Evolutionary conservation across 2,329 filamentous ascomycete species (phyloP).

Genomic region (Arthrinium phaeospermum): DNA sequence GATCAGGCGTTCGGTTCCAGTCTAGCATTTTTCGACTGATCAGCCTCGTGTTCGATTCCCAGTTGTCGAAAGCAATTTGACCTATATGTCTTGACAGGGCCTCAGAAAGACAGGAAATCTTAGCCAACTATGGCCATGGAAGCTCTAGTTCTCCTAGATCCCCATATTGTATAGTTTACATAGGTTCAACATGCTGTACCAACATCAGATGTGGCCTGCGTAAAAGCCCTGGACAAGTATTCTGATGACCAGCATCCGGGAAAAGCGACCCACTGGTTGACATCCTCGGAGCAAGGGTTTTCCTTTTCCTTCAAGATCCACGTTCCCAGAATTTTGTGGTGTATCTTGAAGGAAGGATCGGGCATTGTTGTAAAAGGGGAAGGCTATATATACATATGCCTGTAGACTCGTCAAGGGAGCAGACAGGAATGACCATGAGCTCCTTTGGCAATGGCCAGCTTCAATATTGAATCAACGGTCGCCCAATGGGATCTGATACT

Average conservation of each 20-base stretch:
- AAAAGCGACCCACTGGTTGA: no score
- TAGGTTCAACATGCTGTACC: background rate
- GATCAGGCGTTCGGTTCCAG: conserved; percentile 79
- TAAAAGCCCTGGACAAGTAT: background rate
- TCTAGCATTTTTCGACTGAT: conserved; percentile 48
- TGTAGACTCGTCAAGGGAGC: no score
- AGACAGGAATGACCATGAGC: background rate
- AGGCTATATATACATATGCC: no score
- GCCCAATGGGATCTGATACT: background rate
- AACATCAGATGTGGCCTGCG: background rate
- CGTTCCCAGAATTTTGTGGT: no score
- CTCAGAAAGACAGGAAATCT: background rate
- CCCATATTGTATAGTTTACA: background rate
- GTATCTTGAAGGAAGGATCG: no score
- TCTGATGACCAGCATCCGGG: no score
- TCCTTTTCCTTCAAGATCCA: no score
- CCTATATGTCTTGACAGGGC: background rate
- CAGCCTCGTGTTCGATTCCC: background rate
- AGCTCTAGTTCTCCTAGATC: no score
- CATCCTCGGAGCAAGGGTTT: no score
- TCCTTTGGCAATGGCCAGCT: background rate
- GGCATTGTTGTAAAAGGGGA: no score
- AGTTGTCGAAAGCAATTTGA: background rate
- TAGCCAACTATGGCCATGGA: background rate
- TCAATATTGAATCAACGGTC: background rate